Evolutionary conservation across 2,329 filamentous ascomycete genomes (phyloP), one percentile per base, ranked within the genome.

Genomic region (Cryphonectria naterciae): DNA sequence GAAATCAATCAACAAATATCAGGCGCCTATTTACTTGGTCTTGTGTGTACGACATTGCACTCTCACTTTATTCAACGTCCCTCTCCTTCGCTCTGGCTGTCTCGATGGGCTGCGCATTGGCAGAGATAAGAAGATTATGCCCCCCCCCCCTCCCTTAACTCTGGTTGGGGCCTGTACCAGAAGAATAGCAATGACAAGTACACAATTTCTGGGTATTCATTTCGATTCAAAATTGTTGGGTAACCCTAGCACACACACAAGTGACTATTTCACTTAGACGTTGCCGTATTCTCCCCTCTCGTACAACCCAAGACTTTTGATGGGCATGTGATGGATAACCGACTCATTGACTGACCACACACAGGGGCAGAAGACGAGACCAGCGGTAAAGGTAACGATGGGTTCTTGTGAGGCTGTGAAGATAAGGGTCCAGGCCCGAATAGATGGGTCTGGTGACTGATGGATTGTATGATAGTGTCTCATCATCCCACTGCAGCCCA

Each of bases 1-100:
- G 17, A 58, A 65, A 43, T 39, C 2, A 19, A 49, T 56, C 25
- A 62, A 68, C 68, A 65, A 65, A 68, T 66, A 52, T 43, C 56
- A 32, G 70, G 70, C 70, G 70, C 41, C 68, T 32, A 60, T 49
- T n/a, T 49, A 43, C 65, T 58, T 49, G 68, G 3, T 67, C 69
- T 68, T n/a, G 49, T 32, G 32, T 46, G 37, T 11, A 11, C 37
- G 4, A 32, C 32, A 32, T 32, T n/a, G 46, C 46, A 22, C 41
- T 4, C 17, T 7, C 22, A 22, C 6, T 10, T n/a, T 8, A 7
- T n/a, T 49, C 22, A 49, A 8, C 1, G 17, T 22, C 43, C 43
- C 46, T 39, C 46, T 49, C 7, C 3, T 49, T 49, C 17, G 8
- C 22, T 49, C 46, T 10, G 2, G 22, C 6, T 49, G 13, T 39